Percentiles rank a stretch among this genome's conserved stretches.
Conservation (phyloP, 768 basidiomycete genomes). For the Trametes sanguinea region DNA sequence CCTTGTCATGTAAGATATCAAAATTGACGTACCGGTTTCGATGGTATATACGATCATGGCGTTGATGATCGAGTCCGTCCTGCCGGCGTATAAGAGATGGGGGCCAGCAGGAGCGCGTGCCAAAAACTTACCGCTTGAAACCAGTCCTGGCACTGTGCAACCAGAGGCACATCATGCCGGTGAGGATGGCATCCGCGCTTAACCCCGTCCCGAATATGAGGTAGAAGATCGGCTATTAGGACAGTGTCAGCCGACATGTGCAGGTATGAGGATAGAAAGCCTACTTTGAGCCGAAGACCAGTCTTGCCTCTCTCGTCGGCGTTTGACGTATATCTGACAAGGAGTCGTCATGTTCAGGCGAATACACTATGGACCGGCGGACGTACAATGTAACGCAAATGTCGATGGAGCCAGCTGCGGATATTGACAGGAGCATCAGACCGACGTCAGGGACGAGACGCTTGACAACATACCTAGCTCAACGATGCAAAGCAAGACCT, state of each 20-base stretch:
- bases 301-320: neutral
- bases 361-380: neutral
- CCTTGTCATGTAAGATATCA: too few relatives aligned
- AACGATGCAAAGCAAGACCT: neutral
- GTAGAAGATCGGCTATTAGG: neutral
- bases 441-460: neutral
- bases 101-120: too few relatives aligned
- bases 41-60: constrained; percentile 7
- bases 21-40: neutral
- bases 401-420: neutral
- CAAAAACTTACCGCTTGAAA: neutral
- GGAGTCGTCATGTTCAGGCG: too few relatives aligned
- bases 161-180: constrained; percentile 2
- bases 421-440: too few relatives aligned
- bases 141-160: constrained; percentile 8
- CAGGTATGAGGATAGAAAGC: neutral
- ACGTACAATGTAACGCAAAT: neutral
- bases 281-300: neutral
- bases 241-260: neutral
- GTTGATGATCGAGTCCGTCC: constrained; percentile 14
- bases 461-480: neutral
- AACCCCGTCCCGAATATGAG: constrained; percentile 1
- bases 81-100: neutral
- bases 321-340: neutral
- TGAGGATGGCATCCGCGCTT: constrained; percentile 2